Conservation (phyloP, 1,139 yeast species). For the Magnusiomyces sp. region DNA sequence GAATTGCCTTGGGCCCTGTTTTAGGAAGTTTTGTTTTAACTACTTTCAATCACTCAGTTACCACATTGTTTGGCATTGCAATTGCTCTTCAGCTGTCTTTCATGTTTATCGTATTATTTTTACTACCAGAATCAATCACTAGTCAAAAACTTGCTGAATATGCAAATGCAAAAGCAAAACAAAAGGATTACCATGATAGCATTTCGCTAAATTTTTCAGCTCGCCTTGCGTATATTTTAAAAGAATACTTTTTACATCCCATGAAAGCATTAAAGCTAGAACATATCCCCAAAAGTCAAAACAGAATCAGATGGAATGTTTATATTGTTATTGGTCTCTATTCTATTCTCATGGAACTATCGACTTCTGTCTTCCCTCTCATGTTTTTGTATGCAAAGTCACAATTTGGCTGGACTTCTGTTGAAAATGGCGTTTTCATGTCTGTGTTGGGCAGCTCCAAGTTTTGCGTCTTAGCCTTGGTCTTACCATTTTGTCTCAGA, state of each 20-base stretch:
- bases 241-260: constrained; percentile 34
- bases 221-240: too few relatives aligned
- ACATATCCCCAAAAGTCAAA: constrained; percentile 34
- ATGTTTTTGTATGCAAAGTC: constrained; percentile 51
- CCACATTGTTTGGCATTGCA: constrained; percentile 24
- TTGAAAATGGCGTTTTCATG: constrained; percentile 50
- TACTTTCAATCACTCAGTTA: constrained; percentile 23
- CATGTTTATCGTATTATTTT: constrained; percentile 32
- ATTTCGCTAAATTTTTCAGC: not conserved
- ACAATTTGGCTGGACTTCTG: constrained; percentile 51
- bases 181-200: too few relatives aligned
- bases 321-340: constrained; percentile 43
- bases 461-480: constrained; percentile 35
- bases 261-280: constrained; percentile 34
- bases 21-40: constrained; percentile 40
- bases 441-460: constrained; percentile 46
- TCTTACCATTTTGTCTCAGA: constrained; percentile 39
- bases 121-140: constrained; percentile 46
- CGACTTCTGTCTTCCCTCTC: constrained; percentile 37
- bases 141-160: not conserved
- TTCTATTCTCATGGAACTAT: constrained; percentile 33
- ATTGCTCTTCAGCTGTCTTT: constrained; percentile 21
- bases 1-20: constrained; percentile 58
- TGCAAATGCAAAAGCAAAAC: too few relatives aligned
- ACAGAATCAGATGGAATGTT: constrained; percentile 39